Evolutionary conservation across 805 yeast species (phyloP).

Genomic region (Candida montana): DNA sequence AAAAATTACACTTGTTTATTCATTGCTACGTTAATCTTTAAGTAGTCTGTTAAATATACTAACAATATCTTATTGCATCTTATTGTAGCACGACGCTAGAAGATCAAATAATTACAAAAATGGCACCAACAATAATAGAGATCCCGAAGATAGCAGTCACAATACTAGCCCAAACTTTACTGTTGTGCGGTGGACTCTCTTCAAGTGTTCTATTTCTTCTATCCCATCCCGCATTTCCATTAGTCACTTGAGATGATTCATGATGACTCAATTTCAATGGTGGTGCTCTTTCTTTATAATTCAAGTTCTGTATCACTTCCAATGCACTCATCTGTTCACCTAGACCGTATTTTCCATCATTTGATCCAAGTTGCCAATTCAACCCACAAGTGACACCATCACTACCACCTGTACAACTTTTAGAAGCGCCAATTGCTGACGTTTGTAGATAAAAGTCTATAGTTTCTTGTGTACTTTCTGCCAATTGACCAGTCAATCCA

Average conservation of each 20-base stretch:
- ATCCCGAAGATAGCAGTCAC: constrained; percentile 38
- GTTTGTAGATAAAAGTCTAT: constrained; percentile 32
- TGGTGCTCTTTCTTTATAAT: constrained; percentile 33
- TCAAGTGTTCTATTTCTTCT: constrained; percentile 8
- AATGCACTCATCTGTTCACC: constrained; percentile 91
- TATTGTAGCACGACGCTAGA: too few species aligned
- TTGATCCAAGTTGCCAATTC: constrained; percentile 63
- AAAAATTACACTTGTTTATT: too few species aligned
- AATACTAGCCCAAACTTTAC: constrained; percentile 65
- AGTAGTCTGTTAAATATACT: too few species aligned
- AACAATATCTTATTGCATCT: too few species aligned
- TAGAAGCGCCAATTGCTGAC: constrained; percentile 71
- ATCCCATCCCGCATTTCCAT: constrained; percentile 56
- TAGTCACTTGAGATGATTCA: constrained; percentile 66
- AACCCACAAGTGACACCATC: constrained; percentile 89
- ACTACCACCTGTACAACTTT: constrained; percentile 78
- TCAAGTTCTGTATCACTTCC: constrained; percentile 49
- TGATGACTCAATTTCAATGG: constrained; percentile 65
- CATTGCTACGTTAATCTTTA: too few species aligned
- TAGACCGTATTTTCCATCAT: constrained; percentile 75
- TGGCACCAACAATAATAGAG: background rate
- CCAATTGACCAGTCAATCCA: constrained; percentile 68
- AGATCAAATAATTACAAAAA: background rate
- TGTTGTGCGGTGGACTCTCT: constrained; percentile 38
- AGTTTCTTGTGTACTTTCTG: constrained; percentile 42